Percentiles rank a stretch among this genome's conserved stretches.
These are phyloP conservation scores for Microdochium bolleyi DNA, from an alignment of 2,329 filamentous ascomycete genomes.

Conservation along the genomic window DNA sequence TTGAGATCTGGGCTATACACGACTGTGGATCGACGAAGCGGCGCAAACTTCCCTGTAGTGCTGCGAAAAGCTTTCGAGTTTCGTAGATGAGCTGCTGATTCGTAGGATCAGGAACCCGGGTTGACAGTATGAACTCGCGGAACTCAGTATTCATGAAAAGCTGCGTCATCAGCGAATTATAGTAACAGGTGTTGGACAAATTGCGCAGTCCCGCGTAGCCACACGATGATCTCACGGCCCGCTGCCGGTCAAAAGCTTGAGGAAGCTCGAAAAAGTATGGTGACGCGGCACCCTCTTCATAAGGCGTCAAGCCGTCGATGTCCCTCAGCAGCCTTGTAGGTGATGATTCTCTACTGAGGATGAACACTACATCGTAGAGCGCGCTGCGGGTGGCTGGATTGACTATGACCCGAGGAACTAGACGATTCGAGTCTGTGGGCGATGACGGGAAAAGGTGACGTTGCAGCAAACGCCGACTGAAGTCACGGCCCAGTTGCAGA, in stretches of 20 bases:
- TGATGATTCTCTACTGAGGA: conserved; percentile 42
- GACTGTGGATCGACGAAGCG: conserved; percentile 65
- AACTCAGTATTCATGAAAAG: conserved; percentile 94
- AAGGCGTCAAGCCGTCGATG: conserved; percentile 41
- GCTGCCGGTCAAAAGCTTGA: conserved; percentile 55
- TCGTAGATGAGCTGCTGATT: conserved; percentile 64
- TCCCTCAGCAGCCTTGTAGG: conserved; percentile 42
- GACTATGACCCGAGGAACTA: conserved; percentile 31
- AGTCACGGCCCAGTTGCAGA: conserved; percentile 10
- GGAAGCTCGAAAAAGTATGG: conserved; percentile 55
- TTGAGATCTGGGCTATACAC: conserved; percentile 70
- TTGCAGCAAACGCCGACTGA: conserved; percentile 47
- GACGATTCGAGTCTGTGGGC: neutral
- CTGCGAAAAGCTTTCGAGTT: conserved; percentile 74
- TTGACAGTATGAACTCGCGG: conserved; percentile 70
- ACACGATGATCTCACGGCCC: conserved; percentile 64
- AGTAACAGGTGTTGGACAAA: conserved; percentile 91
- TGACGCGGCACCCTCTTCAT: conserved; percentile 31
- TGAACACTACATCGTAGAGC: conserved; percentile 52
- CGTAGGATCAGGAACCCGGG: conserved; percentile 45
- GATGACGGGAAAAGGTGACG: conserved; percentile 56
- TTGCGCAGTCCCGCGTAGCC: conserved; percentile 90
- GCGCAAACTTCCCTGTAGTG: conserved; percentile 75
- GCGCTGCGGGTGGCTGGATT: conserved; percentile 46
- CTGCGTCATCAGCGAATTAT: conserved; percentile 91